phyloP scores from a whole-genome alignment of 495 filamentous ascomycete species.

The Aspergillus sparsus region DNA sequence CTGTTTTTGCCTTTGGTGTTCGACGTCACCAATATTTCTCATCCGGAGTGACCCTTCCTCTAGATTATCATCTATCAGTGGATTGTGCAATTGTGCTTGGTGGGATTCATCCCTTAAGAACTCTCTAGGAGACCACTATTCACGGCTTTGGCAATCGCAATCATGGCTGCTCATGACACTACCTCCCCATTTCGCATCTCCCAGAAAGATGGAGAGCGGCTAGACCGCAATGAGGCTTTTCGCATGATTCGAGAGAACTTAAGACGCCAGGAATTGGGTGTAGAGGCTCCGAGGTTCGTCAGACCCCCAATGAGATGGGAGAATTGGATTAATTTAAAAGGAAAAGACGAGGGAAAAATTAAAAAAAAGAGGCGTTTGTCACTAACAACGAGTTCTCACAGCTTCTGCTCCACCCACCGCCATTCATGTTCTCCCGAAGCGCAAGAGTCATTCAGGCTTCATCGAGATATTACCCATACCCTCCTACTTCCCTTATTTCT shows the following conservation, averaged over 20 bases:
- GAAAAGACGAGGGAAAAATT: too few relatives aligned
- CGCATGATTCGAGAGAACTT: conserved; percentile 45
- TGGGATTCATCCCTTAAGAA: not conserved
- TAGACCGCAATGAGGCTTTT: conserved; percentile 49
- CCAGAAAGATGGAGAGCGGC: conserved; percentile 34
- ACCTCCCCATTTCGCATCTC: conserved; percentile 52
- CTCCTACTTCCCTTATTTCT: conserved; percentile 59
- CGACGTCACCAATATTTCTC: conserved; percentile 23
- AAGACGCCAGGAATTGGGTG: conserved; percentile 43
- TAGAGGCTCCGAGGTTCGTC: conserved; percentile 38
- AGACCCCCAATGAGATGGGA: not conserved
- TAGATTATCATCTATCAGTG: not conserved
- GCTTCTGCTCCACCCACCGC: conserved; percentile 53
- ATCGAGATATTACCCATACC: conserved; percentile 62
- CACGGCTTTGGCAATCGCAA: conserved; percentile 2
- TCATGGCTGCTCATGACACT: conserved; percentile 33
- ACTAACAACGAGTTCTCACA: conserved; percentile 24
- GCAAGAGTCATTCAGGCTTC: conserved; percentile 54
- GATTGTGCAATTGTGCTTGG: not conserved
- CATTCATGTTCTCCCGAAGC: conserved; percentile 41
- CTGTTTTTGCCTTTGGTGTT: conserved; percentile 10
- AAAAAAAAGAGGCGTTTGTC: not conserved
- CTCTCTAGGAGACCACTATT: not conserved
- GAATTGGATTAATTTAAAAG: too few relatives aligned
- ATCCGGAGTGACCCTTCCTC: not conserved